Evolutionary conservation across 495 filamentous ascomycete genomes (phyloP).

Genomic region (Penicillium simplicissimum): DNA sequence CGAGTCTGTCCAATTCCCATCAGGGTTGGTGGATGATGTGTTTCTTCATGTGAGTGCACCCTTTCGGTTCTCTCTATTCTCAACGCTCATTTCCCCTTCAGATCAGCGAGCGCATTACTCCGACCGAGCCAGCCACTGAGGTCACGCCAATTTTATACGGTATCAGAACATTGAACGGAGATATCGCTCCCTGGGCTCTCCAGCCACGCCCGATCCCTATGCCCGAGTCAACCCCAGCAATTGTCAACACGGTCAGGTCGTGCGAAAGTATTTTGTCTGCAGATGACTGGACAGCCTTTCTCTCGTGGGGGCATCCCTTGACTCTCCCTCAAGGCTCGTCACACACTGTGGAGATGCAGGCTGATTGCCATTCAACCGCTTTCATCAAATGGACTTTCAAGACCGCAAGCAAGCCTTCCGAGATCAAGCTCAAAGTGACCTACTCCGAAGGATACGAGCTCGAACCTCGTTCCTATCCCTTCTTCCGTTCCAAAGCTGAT

Average conservation of each 20-base stretch:
- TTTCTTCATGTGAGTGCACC: slow-evolving; percentile 38
- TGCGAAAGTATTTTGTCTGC: slow-evolving; percentile 22
- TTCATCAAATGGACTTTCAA: slow-evolving; percentile 38
- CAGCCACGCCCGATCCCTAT: slow-evolving; percentile 36
- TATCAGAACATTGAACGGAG: slow-evolving; percentile 37
- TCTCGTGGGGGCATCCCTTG: slow-evolving; percentile 11
- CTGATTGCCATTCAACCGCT: slow-evolving; percentile 39
- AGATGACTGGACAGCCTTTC: slow-evolving; percentile 24
- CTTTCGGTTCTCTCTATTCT: neutral
- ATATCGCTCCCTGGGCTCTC: slow-evolving; percentile 38
- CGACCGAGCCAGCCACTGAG: neutral
- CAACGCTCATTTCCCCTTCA: slow-evolving; percentile 9
- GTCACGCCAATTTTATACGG: slow-evolving; percentile 27
- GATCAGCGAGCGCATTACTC: slow-evolving; percentile 40
- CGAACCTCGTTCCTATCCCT: slow-evolving; percentile 39
- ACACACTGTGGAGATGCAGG: slow-evolving; percentile 38
- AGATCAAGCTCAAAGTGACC: slow-evolving; percentile 33
- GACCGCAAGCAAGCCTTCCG: slow-evolving; percentile 10
- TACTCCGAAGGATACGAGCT: slow-evolving; percentile 46
- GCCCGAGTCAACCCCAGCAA: slow-evolving; percentile 25
- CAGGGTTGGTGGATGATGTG: slow-evolving; percentile 36
- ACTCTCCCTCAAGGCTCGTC: slow-evolving; percentile 23
- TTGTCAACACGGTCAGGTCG: slow-evolving; percentile 23
- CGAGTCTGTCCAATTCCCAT: slow-evolving; percentile 34
- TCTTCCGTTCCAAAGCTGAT: slow-evolving; percentile 38